phyloP scores from a whole-genome alignment of 805 yeast genomes.

The Saccharomycopsis oosterbeekiorum region DNA sequence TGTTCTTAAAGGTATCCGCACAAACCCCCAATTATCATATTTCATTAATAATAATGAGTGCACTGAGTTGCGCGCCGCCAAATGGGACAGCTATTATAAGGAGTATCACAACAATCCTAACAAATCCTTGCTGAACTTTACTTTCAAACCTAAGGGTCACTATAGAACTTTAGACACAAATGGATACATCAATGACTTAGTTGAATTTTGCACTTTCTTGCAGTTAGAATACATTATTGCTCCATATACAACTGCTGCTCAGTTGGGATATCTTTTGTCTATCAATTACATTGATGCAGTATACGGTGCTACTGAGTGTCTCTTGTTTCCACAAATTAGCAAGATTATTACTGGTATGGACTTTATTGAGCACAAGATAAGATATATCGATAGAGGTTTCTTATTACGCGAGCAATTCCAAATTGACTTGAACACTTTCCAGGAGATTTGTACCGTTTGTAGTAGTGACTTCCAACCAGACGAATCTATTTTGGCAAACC shows the following conservation, averaged over 20 bases:
- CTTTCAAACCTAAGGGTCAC: background rate
- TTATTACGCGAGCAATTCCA: conserved; percentile 48
- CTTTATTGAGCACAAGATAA: conserved; percentile 51
- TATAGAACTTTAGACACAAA: conserved; percentile 34
- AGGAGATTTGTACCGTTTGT: conserved; percentile 66
- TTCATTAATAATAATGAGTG: conserved; percentile 2
- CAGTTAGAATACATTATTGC: conserved; percentile 62
- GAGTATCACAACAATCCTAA: conserved; percentile 21
- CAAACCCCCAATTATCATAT: conserved; percentile 26
- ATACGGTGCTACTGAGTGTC: conserved; percentile 75
- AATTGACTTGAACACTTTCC: conserved; percentile 54
- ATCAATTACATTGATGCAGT: conserved; percentile 56
- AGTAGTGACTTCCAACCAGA: conserved; percentile 70
- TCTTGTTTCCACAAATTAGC: conserved; percentile 53
- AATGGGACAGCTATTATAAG: conserved; percentile 37
- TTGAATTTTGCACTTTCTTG: conserved; percentile 44
- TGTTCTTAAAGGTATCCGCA: conserved; percentile 61
- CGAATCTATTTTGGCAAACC: conserved; percentile 34
- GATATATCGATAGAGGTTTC: conserved; percentile 49
- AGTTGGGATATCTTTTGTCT: conserved; percentile 60
- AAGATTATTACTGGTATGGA: conserved; percentile 68
- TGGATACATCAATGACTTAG: conserved; percentile 45
- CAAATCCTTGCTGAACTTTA: conserved; percentile 27
- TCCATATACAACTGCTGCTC: conserved; percentile 75
- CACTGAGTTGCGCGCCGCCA: conserved; percentile 26